Conservation (phyloP, 2,329 filamentous ascomycete genomes). For the Aspergillus ochraceus region DNA sequence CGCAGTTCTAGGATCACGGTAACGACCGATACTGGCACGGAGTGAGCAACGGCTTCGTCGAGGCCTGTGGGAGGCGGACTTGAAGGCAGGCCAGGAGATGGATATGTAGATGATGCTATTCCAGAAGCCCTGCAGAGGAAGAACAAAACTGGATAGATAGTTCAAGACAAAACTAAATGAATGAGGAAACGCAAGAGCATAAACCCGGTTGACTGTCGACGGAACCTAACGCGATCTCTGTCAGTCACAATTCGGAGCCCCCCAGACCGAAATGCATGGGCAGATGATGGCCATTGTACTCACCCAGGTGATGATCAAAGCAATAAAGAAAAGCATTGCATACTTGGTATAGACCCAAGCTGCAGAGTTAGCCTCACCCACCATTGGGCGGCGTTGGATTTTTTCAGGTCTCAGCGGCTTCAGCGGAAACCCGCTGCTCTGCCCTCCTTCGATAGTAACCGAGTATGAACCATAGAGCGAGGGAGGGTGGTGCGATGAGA, state of each 20-base stretch:
- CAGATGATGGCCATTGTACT: constrained; percentile 1
- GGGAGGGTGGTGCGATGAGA: background rate
- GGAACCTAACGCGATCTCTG: constrained; percentile 50
- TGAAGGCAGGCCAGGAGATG: constrained; percentile 67
- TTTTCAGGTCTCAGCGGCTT: constrained; percentile 7
- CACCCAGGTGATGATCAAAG: constrained; percentile 45
- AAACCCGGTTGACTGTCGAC: constrained; percentile 75
- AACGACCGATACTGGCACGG: background rate
- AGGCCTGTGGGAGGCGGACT: constrained; percentile 22
- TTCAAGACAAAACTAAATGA: constrained; percentile 60
- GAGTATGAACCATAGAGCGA: constrained; percentile 30
- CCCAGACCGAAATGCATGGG: background rate
- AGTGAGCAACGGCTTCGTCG: background rate
- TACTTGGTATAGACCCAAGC: constrained; percentile 42
- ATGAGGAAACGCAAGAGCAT: constrained; percentile 61
- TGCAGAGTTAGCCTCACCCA: constrained; percentile 35
- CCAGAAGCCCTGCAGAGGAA: constrained; percentile 83
- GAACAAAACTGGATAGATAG: constrained; percentile 69
- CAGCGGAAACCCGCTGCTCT: constrained; percentile 3
- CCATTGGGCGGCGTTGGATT: constrained; percentile 16
- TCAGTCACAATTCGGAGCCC: background rate
- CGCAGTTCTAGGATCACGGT: background rate
- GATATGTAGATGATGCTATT: constrained; percentile 75
- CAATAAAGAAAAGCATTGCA: constrained; percentile 42
- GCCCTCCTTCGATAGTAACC: constrained; percentile 29